A percentile compares a stretch with the other conserved stretches of the same genome.
Evolutionary conservation across 2,329 filamentous ascomycete species (phyloP).

Genomic region (Fusarium lyarnte): DNA sequence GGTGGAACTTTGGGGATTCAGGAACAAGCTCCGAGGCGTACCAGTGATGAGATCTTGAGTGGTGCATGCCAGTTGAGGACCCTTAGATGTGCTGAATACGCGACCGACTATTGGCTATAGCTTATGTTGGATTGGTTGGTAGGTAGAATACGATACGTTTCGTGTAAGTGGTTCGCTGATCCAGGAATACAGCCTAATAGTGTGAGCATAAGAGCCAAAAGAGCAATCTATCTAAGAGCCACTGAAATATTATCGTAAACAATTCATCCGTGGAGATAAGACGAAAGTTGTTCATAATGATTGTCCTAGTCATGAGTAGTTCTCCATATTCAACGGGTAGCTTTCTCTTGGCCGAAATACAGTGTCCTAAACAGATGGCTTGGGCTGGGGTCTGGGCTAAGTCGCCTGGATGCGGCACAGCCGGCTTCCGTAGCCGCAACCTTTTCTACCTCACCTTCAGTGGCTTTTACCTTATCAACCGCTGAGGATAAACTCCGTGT

Average conservation of each 20-base stretch:
- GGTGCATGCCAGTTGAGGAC: conserved; percentile 3
- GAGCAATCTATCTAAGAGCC: background rate
- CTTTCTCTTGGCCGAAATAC: conserved; percentile 1
- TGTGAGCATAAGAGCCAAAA: background rate
- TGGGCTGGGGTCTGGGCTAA: background rate
- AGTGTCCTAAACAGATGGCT: conserved; percentile 11
- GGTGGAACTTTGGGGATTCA: conserved; percentile 17
- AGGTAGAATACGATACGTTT: background rate
- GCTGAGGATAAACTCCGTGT: background rate
- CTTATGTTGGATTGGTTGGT: background rate
- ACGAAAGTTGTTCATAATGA: background rate
- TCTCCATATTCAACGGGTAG: background rate
- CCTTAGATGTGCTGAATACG: background rate
- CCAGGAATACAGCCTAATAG: background rate
- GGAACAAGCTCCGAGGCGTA: conserved; percentile 2
- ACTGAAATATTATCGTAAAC: background rate
- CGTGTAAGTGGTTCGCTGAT: background rate
- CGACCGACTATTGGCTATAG: background rate
- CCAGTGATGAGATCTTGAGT: conserved; percentile 2
- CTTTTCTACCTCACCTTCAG: background rate
- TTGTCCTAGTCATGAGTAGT: background rate
- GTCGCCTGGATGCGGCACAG: conserved; percentile 22
- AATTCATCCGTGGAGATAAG: background rate
- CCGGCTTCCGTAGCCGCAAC: conserved; percentile 26
- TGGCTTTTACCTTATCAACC: conserved; percentile 13